Evolutionary conservation across 2,329 filamentous ascomycete species (phyloP).

Genomic region (Ciborinia camelliae): DNA sequence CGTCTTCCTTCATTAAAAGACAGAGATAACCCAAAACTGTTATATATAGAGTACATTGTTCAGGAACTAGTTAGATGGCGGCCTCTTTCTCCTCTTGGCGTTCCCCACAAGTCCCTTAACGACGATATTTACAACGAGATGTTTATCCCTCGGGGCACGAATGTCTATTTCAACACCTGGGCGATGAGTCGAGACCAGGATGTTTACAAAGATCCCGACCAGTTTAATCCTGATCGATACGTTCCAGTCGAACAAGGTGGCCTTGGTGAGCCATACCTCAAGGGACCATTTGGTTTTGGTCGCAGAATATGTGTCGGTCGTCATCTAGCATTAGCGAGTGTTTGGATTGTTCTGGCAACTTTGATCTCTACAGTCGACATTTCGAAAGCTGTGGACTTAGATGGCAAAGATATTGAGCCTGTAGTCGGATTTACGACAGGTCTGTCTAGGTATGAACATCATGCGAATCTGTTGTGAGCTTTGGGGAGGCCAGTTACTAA

Average conservation of each 20-base stretch:
- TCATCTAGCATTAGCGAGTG: constrained; percentile 46
- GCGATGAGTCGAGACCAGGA: constrained; percentile 51
- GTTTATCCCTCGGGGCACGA: constrained; percentile 55
- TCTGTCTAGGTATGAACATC: constrained; percentile 28
- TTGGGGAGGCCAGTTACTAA: neutral
- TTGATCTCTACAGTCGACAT: constrained; percentile 43
- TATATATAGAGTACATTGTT: constrained; percentile 46
- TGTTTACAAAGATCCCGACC: constrained; percentile 43
- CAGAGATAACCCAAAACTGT: constrained; percentile 38
- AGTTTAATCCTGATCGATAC: constrained; percentile 48
- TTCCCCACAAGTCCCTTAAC: constrained; percentile 52
- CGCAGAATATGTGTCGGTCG: constrained; percentile 48
- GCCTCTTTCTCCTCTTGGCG: constrained; percentile 47
- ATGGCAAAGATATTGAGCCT: constrained; percentile 39
- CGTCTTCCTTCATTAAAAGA: constrained; percentile 36
- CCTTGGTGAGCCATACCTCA: constrained; percentile 45
- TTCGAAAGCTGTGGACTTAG: constrained; percentile 35
- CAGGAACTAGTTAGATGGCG: constrained; percentile 47
- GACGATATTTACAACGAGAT: constrained; percentile 57
- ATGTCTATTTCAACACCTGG: constrained; percentile 49
- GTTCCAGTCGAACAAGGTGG: constrained; percentile 41
- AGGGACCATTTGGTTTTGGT: constrained; percentile 52
- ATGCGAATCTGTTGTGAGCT: neutral
- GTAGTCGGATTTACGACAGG: constrained; percentile 29
- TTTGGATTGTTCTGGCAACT: constrained; percentile 43